phyloP scores from a whole-genome alignment of 2,329 filamentous ascomycete genomes.

The Helicocarpus griseus region DNA sequence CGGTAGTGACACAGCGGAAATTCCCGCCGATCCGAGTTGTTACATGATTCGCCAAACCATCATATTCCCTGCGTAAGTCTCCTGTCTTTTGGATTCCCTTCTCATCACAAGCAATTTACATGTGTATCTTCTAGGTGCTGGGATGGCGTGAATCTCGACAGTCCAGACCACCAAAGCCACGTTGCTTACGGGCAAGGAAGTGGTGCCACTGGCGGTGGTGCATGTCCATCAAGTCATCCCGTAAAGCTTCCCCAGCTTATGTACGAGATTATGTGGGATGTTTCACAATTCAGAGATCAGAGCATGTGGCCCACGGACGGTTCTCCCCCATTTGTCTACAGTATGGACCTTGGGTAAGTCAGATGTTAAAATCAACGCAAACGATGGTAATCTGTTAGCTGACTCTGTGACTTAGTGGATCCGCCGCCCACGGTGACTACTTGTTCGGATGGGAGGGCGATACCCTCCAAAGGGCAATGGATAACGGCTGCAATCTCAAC shows the following conservation, averaged over 20 bases:
- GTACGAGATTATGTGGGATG: slow-evolving; percentile 47
- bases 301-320: background rate
- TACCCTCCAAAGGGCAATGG: background rate
- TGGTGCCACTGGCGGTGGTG: slow-evolving; percentile 16
- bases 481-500: background rate
- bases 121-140: slow-evolving; percentile 15
- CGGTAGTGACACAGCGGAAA: background rate
- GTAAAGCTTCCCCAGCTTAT: slow-evolving; percentile 48
- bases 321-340: background rate
- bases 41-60: background rate
- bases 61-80: background rate
- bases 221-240: slow-evolving; percentile 31
- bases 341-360: background rate
- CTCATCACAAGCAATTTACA: background rate
- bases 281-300: background rate
- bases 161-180: slow-evolving; percentile 20
- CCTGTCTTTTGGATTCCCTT: background rate
- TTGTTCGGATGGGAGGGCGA: background rate
- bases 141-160: slow-evolving; percentile 22
- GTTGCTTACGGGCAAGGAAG: slow-evolving; percentile 21
- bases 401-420: background rate
- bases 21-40: background rate
- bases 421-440: background rate
- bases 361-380: background rate
- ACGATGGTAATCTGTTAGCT: background rate